Evolutionary conservation across 768 basidiomycete species (phyloP), one percentile per base, ranked within the genome.

Genomic region (Leccinum boreale): DNA sequence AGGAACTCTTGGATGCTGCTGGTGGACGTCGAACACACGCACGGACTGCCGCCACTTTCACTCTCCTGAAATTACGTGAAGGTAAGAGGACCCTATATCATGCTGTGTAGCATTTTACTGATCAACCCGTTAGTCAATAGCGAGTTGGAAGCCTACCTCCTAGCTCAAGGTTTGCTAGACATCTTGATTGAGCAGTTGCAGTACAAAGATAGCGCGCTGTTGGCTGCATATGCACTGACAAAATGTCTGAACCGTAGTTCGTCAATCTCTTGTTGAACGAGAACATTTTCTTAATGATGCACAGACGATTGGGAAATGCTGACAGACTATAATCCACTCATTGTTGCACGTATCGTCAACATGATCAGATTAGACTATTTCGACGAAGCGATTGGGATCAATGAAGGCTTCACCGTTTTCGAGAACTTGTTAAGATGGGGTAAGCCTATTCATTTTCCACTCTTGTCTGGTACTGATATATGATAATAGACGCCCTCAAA

Each of bases 331-430:
- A 35, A 57, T 36, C 57, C 57, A 6, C 36, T 42, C 19, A 17
- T 62, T n/a, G 58, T 58, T 31, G 60, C 58, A 28, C 57, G 60
- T 39, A 58, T 67, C 44, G 65, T 67, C 26, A 64, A 67, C 14
- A 67, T 67, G 66, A 62, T 67, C 5, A 55, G 62, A 49, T 26
- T 67, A 46, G 62, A 64, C 53, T 64, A 62, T 45, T 67, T 67
- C 44, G 66, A 67, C n/a, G 66, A 67, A n/a, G 65, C 66, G 2
- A 47, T 67, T 15, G 66, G 66, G 21, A 24, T 62, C n/a, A 50
- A 55, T 1, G 65, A 62, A 46, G 66, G 66, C 5, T 67, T 62
- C 36, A 56, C 53, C n/a, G 55, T 62, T 10, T 64, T 64, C n/a
- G 51, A 55, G 35, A 52, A 59, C 9, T 35, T 64, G 46, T n/a